Evolutionary conservation across 164 flowering plant species (phyloP).

Genomic region (Berberis vulgaris): DNA sequence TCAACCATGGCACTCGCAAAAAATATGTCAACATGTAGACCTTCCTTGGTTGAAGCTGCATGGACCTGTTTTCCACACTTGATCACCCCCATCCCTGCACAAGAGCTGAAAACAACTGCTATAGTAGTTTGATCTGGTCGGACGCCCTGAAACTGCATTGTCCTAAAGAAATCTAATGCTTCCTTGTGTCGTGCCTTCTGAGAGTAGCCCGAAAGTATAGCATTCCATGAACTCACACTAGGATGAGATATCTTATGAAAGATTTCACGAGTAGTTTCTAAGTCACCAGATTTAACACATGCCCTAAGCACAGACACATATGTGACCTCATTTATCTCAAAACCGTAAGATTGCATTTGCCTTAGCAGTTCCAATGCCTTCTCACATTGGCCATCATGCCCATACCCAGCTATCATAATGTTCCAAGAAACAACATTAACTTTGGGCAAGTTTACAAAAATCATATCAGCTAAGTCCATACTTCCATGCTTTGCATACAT

Average conservation of each 20-base stretch:
- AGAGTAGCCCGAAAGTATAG: constrained; percentile 59
- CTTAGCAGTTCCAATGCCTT: too few relatives aligned
- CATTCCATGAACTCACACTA: constrained; percentile 67
- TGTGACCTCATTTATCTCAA: too few relatives aligned
- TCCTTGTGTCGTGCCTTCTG: constrained; percentile 43
- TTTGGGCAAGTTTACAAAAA: too few relatives aligned
- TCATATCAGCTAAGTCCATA: too few relatives aligned
- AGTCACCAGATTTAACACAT: too few relatives aligned
- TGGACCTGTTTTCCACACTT: constrained; percentile 72
- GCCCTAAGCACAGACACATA: too few relatives aligned
- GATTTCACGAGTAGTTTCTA: constrained; percentile 35
- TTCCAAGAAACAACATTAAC: too few relatives aligned
- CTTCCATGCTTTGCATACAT: too few relatives aligned
- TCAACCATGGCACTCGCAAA: constrained; percentile 74
- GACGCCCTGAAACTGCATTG: constrained; percentile 60
- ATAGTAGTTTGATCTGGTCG: constrained; percentile 56
- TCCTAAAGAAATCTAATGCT: constrained; percentile 49
- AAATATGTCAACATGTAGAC: constrained; percentile 32
- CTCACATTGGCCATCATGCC: too few relatives aligned
- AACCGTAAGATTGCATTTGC: too few relatives aligned
- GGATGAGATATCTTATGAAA: constrained; percentile 40
- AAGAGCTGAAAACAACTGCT: constrained; percentile 58
- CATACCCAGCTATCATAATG: too few relatives aligned
- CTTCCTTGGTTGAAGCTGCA: constrained; percentile 33
- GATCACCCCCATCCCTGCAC: constrained; percentile 48